Evolutionary conservation across 345 rosid genomes (phyloP).

Genomic region (Moringa oleifera): DNA sequence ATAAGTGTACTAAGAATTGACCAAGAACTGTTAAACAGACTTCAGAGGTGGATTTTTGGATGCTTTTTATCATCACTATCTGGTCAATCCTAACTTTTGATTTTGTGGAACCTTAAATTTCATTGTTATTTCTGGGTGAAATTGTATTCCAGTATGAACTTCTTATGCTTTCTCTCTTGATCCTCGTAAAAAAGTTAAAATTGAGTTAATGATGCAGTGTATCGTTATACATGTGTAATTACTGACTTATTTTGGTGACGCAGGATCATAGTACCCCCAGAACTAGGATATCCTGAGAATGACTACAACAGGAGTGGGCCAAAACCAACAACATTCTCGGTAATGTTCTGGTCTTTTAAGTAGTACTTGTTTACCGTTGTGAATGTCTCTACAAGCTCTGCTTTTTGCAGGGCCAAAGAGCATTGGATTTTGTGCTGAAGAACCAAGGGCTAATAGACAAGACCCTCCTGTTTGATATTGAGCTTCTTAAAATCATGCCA

Average conservation of each 20-base stretch:
- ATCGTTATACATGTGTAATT: background rate
- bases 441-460: conserved; percentile 96
- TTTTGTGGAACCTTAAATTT: background rate
- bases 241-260: conserved; percentile 38
- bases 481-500: conserved; percentile 78
- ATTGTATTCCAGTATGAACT: background rate
- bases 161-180: background rate
- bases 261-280: conserved; percentile 97
- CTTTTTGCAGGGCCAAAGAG: conserved; percentile 79
- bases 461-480: conserved; percentile 87
- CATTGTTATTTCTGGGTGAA: background rate
- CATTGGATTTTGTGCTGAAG: conserved; percentile 86
- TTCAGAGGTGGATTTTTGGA: background rate
- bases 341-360: conserved; percentile 26
- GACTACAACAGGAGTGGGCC: conserved; percentile 82
- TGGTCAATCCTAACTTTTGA: background rate
- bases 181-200: background rate
- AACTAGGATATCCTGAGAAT: conserved; percentile 87
- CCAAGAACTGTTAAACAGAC: background rate
- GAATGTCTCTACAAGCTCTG: background rate
- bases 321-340: conserved; percentile 84
- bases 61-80: background rate
- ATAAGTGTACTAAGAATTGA: background rate
- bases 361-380: background rate
- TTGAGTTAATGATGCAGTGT: background rate